Conservation (phyloP, 2,329 filamentous ascomycete genomes). For the Neophaeococcomyces aloes region DNA sequence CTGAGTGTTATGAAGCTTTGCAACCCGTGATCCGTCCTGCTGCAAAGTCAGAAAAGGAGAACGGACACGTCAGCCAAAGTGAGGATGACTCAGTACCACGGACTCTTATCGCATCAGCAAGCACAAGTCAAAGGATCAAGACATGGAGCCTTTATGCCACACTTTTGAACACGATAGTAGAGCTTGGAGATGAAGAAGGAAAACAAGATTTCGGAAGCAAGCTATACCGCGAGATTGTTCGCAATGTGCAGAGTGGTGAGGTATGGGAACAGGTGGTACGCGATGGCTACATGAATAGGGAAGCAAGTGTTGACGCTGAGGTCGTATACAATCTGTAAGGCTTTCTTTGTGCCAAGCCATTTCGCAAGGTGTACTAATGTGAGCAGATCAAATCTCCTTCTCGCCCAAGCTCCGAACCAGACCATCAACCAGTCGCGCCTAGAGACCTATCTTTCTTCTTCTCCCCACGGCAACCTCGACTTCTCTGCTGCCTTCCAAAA, state of each 20-base stretch:
- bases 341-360: slow-evolving; percentile 5
- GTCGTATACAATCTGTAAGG: slow-evolving; percentile 57
- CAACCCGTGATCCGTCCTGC: slow-evolving; percentile 61
- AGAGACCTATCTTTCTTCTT: slow-evolving; percentile 76
- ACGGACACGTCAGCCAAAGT: slow-evolving; percentile 14
- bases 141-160: slow-evolving; percentile 97
- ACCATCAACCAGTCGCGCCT: slow-evolving; percentile 73
- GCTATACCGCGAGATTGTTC: slow-evolving; percentile 71
- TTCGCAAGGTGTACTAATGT: slow-evolving; percentile 10
- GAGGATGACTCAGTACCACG: slow-evolving; percentile 40
- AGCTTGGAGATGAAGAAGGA: slow-evolving; percentile 80
- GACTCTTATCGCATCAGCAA: slow-evolving; percentile 69
- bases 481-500: slow-evolving; percentile 37
- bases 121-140: slow-evolving; percentile 75
- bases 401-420: slow-evolving; percentile 82
- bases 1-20: slow-evolving; percentile 77
- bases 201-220: slow-evolving; percentile 77
- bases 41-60: slow-evolving; percentile 32
- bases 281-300: slow-evolving; percentile 75
- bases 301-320: slow-evolving; percentile 86
- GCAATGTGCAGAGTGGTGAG: slow-evolving; percentile 74
- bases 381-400: slow-evolving; percentile 68
- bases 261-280: slow-evolving; percentile 92
- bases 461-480: slow-evolving; percentile 42
- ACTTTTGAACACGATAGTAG: slow-evolving; percentile 79